phyloP scores from a whole-genome alignment of 169 alveolate genomes.

The Plasmodium vivax region DNA sequence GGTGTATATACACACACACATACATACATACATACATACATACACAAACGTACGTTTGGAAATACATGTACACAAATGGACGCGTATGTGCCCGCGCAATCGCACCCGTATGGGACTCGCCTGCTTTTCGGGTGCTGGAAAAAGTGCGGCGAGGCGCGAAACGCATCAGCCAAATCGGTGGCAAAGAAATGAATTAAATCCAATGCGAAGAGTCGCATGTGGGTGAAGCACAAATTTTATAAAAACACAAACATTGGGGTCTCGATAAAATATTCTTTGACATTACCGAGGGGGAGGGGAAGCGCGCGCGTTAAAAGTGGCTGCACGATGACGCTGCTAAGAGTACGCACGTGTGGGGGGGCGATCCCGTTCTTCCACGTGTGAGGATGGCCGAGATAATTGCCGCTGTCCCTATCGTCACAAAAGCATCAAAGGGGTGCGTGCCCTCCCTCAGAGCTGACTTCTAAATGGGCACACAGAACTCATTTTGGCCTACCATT shows the following conservation, averaged over 20 bases:
- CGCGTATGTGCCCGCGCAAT: neutral
- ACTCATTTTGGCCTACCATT: neutral
- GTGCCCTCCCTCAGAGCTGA: neutral
- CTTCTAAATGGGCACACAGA: neutral
- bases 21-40: neutral
- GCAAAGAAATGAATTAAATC: neutral
- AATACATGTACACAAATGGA: neutral
- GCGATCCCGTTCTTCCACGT: neutral
- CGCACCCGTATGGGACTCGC: neutral
- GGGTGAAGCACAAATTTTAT: constrained; percentile 26
- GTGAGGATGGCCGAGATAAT: neutral
- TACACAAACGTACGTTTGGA: neutral
- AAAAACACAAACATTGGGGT: constrained; percentile 19
- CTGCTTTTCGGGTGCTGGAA: neutral
- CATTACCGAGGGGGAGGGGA: constrained; percentile 1
- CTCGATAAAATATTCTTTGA: constrained; percentile 62
- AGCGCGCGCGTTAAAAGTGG: constrained; percentile 1
- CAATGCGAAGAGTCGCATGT: neutral
- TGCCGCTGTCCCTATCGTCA: neutral
- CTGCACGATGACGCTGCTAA: neutral
- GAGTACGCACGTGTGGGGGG: neutral
- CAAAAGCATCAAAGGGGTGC: neutral
- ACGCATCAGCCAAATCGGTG: neutral
- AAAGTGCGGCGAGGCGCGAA: neutral
- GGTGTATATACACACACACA: neutral